These are phyloP conservation scores for Rehmannia glutinosa DNA, from an alignment of 257 asterid species.

Conservation along the genomic window DNA sequence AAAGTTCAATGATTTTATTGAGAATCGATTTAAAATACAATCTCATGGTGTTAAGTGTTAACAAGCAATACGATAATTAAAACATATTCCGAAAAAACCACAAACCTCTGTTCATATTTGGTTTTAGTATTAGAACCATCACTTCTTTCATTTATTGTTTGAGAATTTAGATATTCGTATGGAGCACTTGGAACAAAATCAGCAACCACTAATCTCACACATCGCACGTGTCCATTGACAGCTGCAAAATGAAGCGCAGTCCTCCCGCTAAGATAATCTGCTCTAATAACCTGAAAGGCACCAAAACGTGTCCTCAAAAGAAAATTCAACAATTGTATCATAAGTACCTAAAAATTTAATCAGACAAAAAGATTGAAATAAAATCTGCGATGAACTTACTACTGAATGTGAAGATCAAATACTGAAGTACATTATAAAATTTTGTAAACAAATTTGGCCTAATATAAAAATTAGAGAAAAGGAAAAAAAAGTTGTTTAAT, in stretches of 20 bases:
- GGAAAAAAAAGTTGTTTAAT: too few species aligned
- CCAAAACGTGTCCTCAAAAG: conserved; percentile 5
- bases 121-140: conserved; percentile 48
- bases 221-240: conserved; percentile 84
- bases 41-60: neutral
- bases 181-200: conserved; percentile 92
- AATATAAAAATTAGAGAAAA: neutral
- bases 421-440: neutral
- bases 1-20: neutral
- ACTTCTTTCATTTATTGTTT: conserved; percentile 32
- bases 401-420: neutral
- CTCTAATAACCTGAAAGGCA: conserved; percentile 71
- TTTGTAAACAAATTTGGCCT: neutral
- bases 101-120: too few species aligned
- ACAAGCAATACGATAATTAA: conserved; percentile 7
- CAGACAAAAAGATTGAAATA: neutral
- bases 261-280: conserved; percentile 95
- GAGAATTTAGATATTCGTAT: conserved; percentile 48
- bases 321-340: neutral
- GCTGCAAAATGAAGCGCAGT: conserved; percentile 98
- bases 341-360: neutral
- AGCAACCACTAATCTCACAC: conserved; percentile 83
- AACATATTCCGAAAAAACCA: neutral
- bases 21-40: neutral
- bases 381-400: neutral